These are phyloP conservation scores for Racocetra persica DNA, from an alignment of 371 early-diverging fungal species.

Conservation along the genomic window DNA sequence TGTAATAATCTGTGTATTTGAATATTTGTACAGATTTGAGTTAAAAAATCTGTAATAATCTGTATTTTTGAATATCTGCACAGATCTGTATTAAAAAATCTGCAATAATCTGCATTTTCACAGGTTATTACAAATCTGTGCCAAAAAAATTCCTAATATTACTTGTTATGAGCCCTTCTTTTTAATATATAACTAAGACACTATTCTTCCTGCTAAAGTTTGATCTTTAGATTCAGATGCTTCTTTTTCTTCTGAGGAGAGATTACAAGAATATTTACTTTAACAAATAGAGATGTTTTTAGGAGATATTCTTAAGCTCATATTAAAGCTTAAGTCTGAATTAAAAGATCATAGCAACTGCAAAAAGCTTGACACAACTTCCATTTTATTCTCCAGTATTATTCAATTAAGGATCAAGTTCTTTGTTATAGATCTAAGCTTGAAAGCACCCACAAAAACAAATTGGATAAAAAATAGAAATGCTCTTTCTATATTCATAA, in stretches of 20 bases:
- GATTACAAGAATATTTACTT: background rate
- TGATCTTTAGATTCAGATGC: conserved; percentile 40
- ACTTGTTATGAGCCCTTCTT: background rate
- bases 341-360: background rate
- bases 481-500: conserved; percentile 24
- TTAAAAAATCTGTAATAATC: too few relatives aligned
- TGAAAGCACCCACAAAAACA: background rate
- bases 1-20: too few relatives aligned
- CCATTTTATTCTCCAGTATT: background rate
- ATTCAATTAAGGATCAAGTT: background rate
- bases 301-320: background rate
- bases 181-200: background rate
- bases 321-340: background rate
- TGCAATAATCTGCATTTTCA: too few relatives aligned
- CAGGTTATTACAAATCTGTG: too few relatives aligned
- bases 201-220: background rate
- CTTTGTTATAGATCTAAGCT: background rate
- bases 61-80: too few relatives aligned
- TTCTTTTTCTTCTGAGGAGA: background rate
- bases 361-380: background rate
- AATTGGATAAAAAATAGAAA: background rate
- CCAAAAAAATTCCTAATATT: too few relatives aligned
- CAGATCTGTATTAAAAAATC: too few relatives aligned
- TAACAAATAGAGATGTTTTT: background rate
- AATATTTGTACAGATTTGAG: too few relatives aligned